Base-by-base conservation (phyloP, 768 basidiomycete species). In the Mrakia hoshinonis region DNA sequence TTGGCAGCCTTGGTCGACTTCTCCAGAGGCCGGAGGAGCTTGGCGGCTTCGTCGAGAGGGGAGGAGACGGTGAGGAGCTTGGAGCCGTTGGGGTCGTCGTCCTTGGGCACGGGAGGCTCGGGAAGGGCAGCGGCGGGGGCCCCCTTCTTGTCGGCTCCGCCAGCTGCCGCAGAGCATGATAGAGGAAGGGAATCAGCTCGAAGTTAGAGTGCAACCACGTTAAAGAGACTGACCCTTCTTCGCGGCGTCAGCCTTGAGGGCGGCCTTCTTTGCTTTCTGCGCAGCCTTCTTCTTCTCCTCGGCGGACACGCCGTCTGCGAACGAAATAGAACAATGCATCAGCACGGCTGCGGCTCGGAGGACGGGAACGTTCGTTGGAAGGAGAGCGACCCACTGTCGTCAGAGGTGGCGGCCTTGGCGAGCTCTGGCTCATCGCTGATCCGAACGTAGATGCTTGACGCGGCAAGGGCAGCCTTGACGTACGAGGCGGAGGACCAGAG, bases 1-100 rank as follows among this genome's bases (percentile, higher is more conserved):
- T 26, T 20, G 11, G 18, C 39, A 24, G 58, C 77, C 15, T 80
- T 78, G 0, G 83, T 84, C 22, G 87, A 81, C 7, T 81, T 82
- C 11, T 83, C 81, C 3, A 97, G 78, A 3, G 89, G 89, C 29
- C 79, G 81, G 31, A 95, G 81, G 24, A 90, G 77, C 76, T 89
- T 90, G 62, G 84, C 83, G 0, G 93, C 92, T 20, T 85, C 84
- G 55, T 90, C 91, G 5, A 97, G 82, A 3, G 87, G 85, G 68
- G 89, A 87, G 1, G 85, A 74, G 22, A 83, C 81, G 34, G 81
- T 79, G 39, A 92, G 80, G 5, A 92, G 81, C 76, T 90, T 88
- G 55, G 84, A 76, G 29, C 94, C 95, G 24, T 89, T 86, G 0
- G 90, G 90, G 77, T 95, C 93, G 3, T 91, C 89, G 75, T 94